Evolutionary conservation across 2,329 filamentous ascomycete species (phyloP).

Genomic region (Salinomyces thailandicus): DNA sequence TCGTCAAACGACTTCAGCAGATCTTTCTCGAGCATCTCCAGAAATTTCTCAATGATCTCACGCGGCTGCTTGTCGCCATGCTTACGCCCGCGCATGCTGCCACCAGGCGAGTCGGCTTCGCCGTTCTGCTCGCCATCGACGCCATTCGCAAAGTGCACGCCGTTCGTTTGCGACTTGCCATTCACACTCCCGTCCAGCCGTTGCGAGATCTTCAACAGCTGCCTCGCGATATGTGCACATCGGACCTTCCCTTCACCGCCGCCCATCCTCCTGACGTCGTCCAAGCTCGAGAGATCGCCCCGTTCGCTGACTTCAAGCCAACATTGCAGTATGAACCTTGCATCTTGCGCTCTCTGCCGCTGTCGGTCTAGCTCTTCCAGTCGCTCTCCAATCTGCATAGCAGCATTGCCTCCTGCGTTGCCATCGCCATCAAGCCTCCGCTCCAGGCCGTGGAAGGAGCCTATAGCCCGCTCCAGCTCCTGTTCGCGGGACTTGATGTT

Average conservation of each 20-base stretch:
- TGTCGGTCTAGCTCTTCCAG: slow-evolving; percentile 92
- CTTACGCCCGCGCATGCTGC: slow-evolving; percentile 37
- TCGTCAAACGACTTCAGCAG: slow-evolving; percentile 93
- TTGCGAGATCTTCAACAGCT: slow-evolving; percentile 88
- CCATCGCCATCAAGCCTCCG: slow-evolving; percentile 54
- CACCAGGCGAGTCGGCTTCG: slow-evolving; percentile 30
- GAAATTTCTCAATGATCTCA: slow-evolving; percentile 92
- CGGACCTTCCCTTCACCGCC: slow-evolving; percentile 86
- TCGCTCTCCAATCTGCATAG: slow-evolving; percentile 87
- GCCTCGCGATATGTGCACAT: slow-evolving; percentile 85
- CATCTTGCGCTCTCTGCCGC: slow-evolving; percentile 77
- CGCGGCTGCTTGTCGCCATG: slow-evolving; percentile 43
- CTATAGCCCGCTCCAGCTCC: slow-evolving; percentile 86
- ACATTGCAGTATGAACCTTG: slow-evolving; percentile 89
- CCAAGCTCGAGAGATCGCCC: slow-evolving; percentile 74
- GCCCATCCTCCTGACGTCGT: slow-evolving; percentile 76
- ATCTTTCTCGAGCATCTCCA: slow-evolving; percentile 90
- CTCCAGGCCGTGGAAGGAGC: slow-evolving; percentile 83
- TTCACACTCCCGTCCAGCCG: slow-evolving; percentile 61
- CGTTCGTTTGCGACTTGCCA: slow-evolving; percentile 19
- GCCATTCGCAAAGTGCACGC: slow-evolving; percentile 28
- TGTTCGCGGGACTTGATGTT: slow-evolving; percentile 78
- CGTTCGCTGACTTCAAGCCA: slow-evolving; percentile 92
- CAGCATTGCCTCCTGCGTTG: slow-evolving; percentile 66
- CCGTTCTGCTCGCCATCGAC: slow-evolving; percentile 41